Percentiles rank a stretch among this genome's conserved stretches.
These are phyloP conservation scores for Heterobasidion irregulare DNA, from an alignment of 1,284 basidiomycete genomes.

Conservation along the genomic window DNA sequence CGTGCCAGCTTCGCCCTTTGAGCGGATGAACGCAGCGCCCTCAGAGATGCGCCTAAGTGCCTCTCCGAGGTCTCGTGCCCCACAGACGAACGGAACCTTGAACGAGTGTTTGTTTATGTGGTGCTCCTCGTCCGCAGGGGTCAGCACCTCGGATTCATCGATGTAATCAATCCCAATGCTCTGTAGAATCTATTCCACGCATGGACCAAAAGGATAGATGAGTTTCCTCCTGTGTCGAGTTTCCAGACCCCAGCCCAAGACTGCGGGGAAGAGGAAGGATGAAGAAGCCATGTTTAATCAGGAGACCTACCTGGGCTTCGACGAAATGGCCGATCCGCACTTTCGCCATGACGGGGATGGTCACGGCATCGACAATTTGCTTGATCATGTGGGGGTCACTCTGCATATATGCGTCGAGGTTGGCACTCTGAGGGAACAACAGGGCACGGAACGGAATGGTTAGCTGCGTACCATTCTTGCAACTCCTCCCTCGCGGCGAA, in stretches of 20 bases:
- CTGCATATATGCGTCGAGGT: conserved; percentile 29
- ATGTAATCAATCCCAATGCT: conserved; percentile 96
- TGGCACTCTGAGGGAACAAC: not conserved
- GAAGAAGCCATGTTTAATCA: not conserved
- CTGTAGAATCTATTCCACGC: conserved; percentile 75
- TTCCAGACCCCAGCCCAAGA: no score
- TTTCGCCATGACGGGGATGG: conserved; percentile 91
- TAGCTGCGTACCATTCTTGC: conserved; percentile 73
- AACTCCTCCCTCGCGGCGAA: conserved; percentile 84
- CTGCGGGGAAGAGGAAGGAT: not conserved
- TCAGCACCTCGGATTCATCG: conserved; percentile 95
- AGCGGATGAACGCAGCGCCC: conserved; percentile 95
- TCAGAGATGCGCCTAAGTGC: conserved; percentile 95
- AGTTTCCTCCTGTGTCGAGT: not conserved
- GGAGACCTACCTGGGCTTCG: conserved; percentile 70
- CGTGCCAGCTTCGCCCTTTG: conserved; percentile 96
- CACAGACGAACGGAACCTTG: conserved; percentile 86
- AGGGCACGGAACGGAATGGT: conserved; percentile 4
- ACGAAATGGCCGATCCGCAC: conserved; percentile 96
- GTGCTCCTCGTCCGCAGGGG: conserved; percentile 87
- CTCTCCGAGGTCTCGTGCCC: conserved; percentile 79
- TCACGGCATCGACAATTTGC: conserved; percentile 86
- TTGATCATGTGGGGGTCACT: conserved; percentile 98
- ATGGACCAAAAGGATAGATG: not conserved
- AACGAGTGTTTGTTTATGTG: conserved; percentile 85